phyloP scores from a whole-genome alignment of 2,329 filamentous ascomycete species.

The Dactylellina cionopaga region DNA sequence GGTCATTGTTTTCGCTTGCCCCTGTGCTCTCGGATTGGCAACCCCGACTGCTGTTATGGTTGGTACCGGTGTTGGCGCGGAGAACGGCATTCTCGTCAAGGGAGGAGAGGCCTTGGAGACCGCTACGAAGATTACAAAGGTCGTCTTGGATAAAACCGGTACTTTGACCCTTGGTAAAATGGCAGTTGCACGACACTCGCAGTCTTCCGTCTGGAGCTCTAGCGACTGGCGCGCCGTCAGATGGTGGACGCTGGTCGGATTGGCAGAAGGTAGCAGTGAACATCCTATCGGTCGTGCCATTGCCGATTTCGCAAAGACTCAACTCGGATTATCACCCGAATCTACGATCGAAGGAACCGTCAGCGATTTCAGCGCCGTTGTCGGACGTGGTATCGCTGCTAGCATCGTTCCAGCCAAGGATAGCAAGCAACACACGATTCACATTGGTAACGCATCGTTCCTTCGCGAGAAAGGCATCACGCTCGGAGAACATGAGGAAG shows the following conservation, averaged over 20 bases:
- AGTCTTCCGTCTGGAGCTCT: constrained; percentile 75
- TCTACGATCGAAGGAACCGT: constrained; percentile 82
- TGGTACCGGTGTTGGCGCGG: constrained; percentile 93
- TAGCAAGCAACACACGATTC: constrained; percentile 77
- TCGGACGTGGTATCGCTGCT: constrained; percentile 87
- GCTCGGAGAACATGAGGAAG: constrained; percentile 72
- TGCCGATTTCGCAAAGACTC: constrained; percentile 75
- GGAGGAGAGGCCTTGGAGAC: constrained; percentile 91
- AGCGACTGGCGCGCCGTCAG: constrained; percentile 75
- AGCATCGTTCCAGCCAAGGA: constrained; percentile 80
- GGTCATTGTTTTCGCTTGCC: constrained; percentile 97
- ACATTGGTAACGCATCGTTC: constrained; percentile 83
- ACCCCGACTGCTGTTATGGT: constrained; percentile 99
- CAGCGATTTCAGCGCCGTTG: constrained; percentile 81
- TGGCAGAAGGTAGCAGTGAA: constrained; percentile 95
- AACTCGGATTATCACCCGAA: constrained; percentile 77
- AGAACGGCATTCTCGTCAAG: constrained; percentile 97
- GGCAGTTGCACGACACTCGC: constrained; percentile 79
- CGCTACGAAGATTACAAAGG: constrained; percentile 86
- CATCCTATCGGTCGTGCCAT: constrained; percentile 95
- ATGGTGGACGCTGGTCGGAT: constrained; percentile 95
- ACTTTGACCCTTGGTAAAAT: constrained; percentile 95
- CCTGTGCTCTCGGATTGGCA: constrained; percentile 92
- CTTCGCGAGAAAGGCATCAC: constrained; percentile 75
- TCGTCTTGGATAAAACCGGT: constrained; percentile 95